These are phyloP conservation scores for Sanguinoderma infundibulare DNA, from an alignment of 1,284 basidiomycete species.

Conservation along the genomic window DNA sequence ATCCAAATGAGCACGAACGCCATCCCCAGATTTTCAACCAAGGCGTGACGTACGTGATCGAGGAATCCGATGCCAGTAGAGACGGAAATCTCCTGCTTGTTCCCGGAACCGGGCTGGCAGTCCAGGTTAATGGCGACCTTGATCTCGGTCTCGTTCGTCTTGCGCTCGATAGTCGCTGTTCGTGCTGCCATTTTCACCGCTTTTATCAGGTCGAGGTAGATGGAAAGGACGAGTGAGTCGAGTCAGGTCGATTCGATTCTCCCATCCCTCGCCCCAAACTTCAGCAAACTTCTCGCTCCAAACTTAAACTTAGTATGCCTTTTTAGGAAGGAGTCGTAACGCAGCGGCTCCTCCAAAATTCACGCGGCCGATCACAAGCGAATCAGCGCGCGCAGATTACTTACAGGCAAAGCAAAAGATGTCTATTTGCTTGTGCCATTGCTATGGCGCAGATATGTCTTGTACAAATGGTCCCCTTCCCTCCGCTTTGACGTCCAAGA, in stretches of 20 bases:
- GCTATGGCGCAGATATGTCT: constrained; percentile 16
- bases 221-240: constrained; percentile 1
- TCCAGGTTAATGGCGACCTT: constrained; percentile 86
- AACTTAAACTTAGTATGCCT: constrained; percentile 20
- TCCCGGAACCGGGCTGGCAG: constrained; percentile 65
- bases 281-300: too few relatives aligned
- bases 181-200: constrained; percentile 50
- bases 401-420: not conserved
- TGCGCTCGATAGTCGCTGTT: constrained; percentile 80
- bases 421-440: not conserved
- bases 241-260: constrained; percentile 8
- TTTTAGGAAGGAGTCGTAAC: constrained; percentile 14
- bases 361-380: not conserved
- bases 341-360: not conserved
- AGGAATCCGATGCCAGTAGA: constrained; percentile 97
- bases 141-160: constrained; percentile 94
- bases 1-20: not conserved
- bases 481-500: constrained; percentile 79
- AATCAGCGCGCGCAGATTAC: constrained; percentile 1
- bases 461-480: constrained; percentile 60
- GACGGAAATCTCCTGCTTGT: constrained; percentile 81
- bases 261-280: too few relatives aligned
- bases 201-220: not conserved
- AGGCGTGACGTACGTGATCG: constrained; percentile 81
- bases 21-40: not conserved